phyloP scores from a whole-genome alignment of 345 rosid genomes.

The Boechera retrofracta region DNA sequence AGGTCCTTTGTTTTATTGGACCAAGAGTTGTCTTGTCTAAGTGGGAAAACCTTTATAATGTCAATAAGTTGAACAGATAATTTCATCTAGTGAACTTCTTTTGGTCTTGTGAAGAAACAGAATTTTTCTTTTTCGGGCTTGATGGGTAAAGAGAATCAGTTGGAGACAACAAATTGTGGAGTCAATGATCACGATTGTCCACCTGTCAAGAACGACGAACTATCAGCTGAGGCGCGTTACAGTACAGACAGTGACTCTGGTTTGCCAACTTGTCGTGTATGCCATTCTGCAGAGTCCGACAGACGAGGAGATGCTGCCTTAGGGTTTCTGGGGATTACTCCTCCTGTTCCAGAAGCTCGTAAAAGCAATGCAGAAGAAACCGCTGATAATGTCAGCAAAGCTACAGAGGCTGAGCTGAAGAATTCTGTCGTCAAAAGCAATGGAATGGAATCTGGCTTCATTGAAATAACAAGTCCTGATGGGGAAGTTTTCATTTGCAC shows the following conservation, averaged over 20 bases:
- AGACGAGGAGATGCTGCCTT: conserved; percentile 82
- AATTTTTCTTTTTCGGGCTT: conserved; percentile 34
- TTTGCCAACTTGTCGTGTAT: conserved; percentile 80
- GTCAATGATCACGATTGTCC: conserved; percentile 49
- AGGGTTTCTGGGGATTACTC: conserved; percentile 70
- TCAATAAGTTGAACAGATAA: conserved; percentile 26
- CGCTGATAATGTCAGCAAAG: conserved; percentile 46
- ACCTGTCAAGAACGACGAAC: conserved; percentile 53
- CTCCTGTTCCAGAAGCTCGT: conserved; percentile 52
- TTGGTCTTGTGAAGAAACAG: conserved; percentile 37
- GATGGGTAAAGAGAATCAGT: conserved; percentile 70
- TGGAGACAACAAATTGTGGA: conserved; percentile 52
- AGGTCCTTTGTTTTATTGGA: conserved; percentile 34
- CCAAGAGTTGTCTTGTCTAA: conserved; percentile 36
- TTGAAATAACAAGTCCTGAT: conserved; percentile 73
- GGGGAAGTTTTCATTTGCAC: conserved; percentile 81
- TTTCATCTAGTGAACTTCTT: conserved; percentile 25
- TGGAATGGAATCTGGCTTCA: conserved; percentile 54
- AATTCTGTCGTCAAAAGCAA: conserved; percentile 45
- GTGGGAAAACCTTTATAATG: not conserved
- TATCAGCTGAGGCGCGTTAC: conserved; percentile 47
- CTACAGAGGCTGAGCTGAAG: conserved; percentile 39
- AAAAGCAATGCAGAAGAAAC: conserved; percentile 51
- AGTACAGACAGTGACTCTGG: conserved; percentile 81
- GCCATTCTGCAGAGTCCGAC: conserved; percentile 95